Evolutionary conservation across 2,329 filamentous ascomycete genomes (phyloP), one percentile per base, ranked within the genome.

Genomic region (Fusarium nodosum): DNA sequence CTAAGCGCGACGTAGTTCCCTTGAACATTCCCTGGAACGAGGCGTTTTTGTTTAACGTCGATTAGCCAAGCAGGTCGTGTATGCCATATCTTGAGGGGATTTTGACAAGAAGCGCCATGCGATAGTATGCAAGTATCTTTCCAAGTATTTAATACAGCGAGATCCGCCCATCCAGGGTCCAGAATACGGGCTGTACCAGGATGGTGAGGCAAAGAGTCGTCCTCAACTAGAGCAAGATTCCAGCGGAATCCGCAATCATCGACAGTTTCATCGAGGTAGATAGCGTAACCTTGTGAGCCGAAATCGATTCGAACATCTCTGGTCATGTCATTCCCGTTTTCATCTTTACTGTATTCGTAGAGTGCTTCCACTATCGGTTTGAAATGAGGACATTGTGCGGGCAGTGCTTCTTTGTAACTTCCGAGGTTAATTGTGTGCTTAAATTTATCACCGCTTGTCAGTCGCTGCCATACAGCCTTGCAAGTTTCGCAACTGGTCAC

Each of bases 61-160:
- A 69, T 30, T 0, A 68, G 26, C 66, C 46, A 69, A 7, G 56
- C 64, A 12, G 64, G 66, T 0, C 36, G 24, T 0, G 24, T 5
- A 5, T 15, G 28, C 60, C 60, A 68, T 6, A 68, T 56, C 1
- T 47, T 62, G 3, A 50, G 16, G 4, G 60, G 60, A 7, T 68
- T 69, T 1, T 26, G 4, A 1, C 60, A 48, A 4, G 10, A 20
- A 1, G 4, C 10, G 9, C 33, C 24, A 30, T 52, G 48, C 0
- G 24, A 52, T 3, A 42, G 18, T 1, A 59, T 5, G 12, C 53
- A 69, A 0, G 3, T 28, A 0, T 56, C 0, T 2, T 65, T 69
- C 64, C 56, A 69, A 3, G 22, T 47, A 0, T 26, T 36, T 0
- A 52, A 20, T 5, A 52, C 33, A 12, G 6, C 2, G 1, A 52